These are phyloP conservation scores for Barnettozyma wickerhamii DNA, from an alignment of 805 yeast species.

Conservation along the genomic window DNA sequence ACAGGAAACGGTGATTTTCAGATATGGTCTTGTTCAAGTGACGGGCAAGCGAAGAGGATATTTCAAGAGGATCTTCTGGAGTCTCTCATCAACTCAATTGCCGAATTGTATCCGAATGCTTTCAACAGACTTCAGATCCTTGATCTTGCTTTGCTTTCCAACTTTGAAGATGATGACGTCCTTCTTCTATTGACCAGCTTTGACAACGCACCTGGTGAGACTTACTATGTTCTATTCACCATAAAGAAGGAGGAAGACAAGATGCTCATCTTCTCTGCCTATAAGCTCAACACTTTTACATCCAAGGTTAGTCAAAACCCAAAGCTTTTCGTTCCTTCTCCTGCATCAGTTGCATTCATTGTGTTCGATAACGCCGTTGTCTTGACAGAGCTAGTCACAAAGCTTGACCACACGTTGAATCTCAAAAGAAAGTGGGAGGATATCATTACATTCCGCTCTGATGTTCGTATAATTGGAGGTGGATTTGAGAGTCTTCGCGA, in stretches of 20 bases:
- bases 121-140: slow-evolving; percentile 47
- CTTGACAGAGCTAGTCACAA: slow-evolving; percentile 53
- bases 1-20: slow-evolving; percentile 43
- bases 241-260: slow-evolving; percentile 47
- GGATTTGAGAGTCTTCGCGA: slow-evolving; percentile 44
- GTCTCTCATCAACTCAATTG: slow-evolving; percentile 36
- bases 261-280: slow-evolving; percentile 56
- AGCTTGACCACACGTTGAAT: slow-evolving; percentile 29
- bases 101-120: slow-evolving; percentile 49
- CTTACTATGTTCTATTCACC: slow-evolving; percentile 48
- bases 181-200: slow-evolving; percentile 45
- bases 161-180: slow-evolving; percentile 32
- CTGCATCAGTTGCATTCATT: slow-evolving; percentile 57
- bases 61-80: slow-evolving; percentile 33
- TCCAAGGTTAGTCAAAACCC: slow-evolving; percentile 36
- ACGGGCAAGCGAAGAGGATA: slow-evolving; percentile 37
- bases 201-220: slow-evolving; percentile 24
- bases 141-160: slow-evolving; percentile 52
- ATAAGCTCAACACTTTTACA: slow-evolving; percentile 51
- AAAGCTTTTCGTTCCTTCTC: slow-evolving; percentile 50
- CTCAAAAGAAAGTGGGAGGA: slow-evolving; percentile 75
- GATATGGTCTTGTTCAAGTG: slow-evolving; percentile 44
- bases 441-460: slow-evolving; percentile 50
- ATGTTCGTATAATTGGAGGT: slow-evolving; percentile 51
- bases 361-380: slow-evolving; percentile 58